Evolutionary conservation across 2,329 filamentous ascomycete species (phyloP).

Genomic region (Ophiostoma angusticollis): DNA sequence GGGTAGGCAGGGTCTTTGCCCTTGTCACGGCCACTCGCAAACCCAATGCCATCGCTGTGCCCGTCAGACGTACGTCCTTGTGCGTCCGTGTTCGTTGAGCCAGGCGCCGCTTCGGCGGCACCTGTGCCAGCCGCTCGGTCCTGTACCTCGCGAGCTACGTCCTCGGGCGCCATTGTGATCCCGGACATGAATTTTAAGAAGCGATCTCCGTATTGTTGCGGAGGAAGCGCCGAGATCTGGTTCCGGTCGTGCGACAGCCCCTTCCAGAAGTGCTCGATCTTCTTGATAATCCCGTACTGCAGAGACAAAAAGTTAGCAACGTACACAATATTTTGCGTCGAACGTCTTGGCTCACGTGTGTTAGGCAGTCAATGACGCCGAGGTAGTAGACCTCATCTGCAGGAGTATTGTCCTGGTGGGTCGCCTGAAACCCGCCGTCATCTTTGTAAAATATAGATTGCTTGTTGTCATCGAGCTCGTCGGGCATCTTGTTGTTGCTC

Average conservation of each 20-base stretch:
- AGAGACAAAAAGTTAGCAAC: constrained; percentile 10
- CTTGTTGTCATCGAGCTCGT: constrained; percentile 66
- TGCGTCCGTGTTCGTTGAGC: constrained; percentile 17
- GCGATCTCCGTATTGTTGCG: constrained; percentile 80
- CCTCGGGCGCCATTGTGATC: constrained; percentile 81
- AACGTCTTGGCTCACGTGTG: constrained; percentile 67
- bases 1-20: constrained; percentile 20
- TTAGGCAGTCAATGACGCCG: constrained; percentile 95
- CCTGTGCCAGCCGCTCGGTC: constrained; percentile 39
- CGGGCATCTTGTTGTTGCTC: constrained; percentile 73
- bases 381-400: constrained; percentile 95
- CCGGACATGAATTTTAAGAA: constrained; percentile 87
- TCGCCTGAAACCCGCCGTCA: constrained; percentile 85
- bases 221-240: constrained; percentile 86
- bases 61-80: constrained; percentile 16
- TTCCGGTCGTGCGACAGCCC: constrained; percentile 70
- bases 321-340: not conserved
- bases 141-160: constrained; percentile 46
- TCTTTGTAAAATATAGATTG: constrained; percentile 83
- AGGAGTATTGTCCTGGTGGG: constrained; percentile 73
- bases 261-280: constrained; percentile 94
- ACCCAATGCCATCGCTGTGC: constrained; percentile 46
- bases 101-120: not conserved
- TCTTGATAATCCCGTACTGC: constrained; percentile 88
- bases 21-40: constrained; percentile 19